Evolutionary conservation across 257 asterid genomes (phyloP).

Genomic region (Forsythia suspensa): DNA sequence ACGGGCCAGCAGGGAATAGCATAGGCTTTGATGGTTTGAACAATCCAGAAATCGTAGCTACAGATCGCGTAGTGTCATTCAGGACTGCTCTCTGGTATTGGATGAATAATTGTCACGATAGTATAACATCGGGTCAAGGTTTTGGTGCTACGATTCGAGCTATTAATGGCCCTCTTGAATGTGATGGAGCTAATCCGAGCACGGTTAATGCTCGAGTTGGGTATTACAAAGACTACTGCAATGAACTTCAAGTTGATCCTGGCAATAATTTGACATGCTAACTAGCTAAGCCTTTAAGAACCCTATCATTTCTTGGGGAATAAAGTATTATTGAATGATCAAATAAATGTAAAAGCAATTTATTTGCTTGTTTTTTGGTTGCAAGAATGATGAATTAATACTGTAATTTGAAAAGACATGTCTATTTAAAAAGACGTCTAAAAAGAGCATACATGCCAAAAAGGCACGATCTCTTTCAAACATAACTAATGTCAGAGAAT

Average conservation of each 20-base stretch:
- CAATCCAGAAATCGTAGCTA: slow-evolving; percentile 20
- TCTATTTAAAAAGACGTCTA: no score
- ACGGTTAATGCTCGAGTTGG: slow-evolving; percentile 12
- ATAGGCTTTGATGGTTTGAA: slow-evolving; percentile 23
- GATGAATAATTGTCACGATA: slow-evolving; percentile 17
- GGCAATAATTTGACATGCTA: slow-evolving; percentile 2
- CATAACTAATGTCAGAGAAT: no score
- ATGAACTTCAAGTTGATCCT: slow-evolving; percentile 13
- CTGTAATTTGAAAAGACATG: no score
- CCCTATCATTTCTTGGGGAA: no score
- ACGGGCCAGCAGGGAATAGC: slow-evolving; percentile 22
- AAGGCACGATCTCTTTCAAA: no score
- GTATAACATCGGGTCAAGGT: slow-evolving; percentile 16
- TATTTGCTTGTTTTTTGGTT: no score
- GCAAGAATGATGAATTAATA: no score
- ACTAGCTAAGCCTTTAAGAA: no score
- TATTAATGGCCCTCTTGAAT: slow-evolving; percentile 21
- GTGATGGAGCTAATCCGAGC: slow-evolving; percentile 6
- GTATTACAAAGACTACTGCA: slow-evolving; percentile 15
- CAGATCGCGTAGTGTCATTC: slow-evolving; percentile 10
- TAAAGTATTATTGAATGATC: no score
- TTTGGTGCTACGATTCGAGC: slow-evolving; percentile 28
- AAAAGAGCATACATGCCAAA: no score
- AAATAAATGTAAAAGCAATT: no score
- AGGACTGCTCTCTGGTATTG: slow-evolving; percentile 25